Conservation (phyloP, 805 yeast species). For the Sugiyamaella marilandica region DNA sequence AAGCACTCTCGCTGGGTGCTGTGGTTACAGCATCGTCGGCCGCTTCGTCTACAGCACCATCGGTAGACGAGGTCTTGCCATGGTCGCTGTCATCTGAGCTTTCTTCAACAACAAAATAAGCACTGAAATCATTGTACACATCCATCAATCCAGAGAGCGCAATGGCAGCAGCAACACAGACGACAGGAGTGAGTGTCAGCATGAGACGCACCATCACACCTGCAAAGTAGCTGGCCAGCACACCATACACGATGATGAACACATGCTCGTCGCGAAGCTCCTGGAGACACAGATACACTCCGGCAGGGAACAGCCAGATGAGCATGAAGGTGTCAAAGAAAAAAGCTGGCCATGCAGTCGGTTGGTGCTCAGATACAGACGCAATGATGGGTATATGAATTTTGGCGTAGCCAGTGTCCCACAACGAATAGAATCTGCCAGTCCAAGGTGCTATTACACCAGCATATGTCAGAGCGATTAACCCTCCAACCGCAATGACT, state of each 20-base stretch:
- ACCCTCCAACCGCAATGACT: conserved; percentile 60
- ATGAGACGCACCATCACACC: conserved; percentile 99
- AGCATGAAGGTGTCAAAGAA: conserved; percentile 89
- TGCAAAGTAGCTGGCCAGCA: conserved; percentile 94
- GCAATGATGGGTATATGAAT: conserved; percentile 98
- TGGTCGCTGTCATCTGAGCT: not conserved
- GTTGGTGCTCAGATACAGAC: conserved; percentile 98
- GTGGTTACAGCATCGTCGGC: conserved; percentile 22
- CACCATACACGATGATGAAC: conserved; percentile 84
- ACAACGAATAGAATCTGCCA: conserved; percentile 94
- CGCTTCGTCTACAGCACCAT: conserved; percentile 1
- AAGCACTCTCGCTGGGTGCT: conserved; percentile 17
- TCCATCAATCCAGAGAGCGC: conserved; percentile 83
- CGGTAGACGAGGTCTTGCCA: conserved; percentile 5
- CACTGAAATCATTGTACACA: conserved; percentile 60
- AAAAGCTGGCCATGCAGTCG: conserved; percentile 99
- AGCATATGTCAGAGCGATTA: conserved; percentile 75
- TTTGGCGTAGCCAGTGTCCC: conserved; percentile 98
- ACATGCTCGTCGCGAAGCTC: conserved; percentile 89
- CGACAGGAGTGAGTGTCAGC: conserved; percentile 93
- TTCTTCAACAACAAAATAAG: not conserved
- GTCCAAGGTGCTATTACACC: conserved; percentile 99
- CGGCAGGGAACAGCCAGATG: conserved; percentile 98
- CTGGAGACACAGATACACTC: conserved; percentile 84
- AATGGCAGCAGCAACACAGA: conserved; percentile 89